Conservation (phyloP, 805 yeast genomes). For the Metschnikowia lochheadii region DNA sequence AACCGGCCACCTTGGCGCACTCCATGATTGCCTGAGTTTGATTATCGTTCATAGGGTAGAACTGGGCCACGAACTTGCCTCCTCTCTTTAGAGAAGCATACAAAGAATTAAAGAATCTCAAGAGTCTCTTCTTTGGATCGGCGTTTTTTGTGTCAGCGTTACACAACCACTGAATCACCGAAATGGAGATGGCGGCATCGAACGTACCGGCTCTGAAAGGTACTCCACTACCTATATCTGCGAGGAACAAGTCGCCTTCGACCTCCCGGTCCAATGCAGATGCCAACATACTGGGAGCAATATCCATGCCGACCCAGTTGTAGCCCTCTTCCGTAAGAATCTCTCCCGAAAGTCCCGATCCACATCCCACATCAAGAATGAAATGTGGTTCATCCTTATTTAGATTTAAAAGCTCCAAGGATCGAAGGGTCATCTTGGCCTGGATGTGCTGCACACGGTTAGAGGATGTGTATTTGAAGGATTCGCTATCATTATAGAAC, state of each 20-base stretch:
- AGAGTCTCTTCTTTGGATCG: constrained; percentile 79
- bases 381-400: constrained; percentile 58
- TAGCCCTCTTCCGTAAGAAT: constrained; percentile 91
- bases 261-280: constrained; percentile 88
- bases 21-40: constrained; percentile 74
- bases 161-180: constrained; percentile 97
- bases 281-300: constrained; percentile 92
- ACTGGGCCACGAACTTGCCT: constrained; percentile 96
- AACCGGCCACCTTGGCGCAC: constrained; percentile 92
- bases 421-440: constrained; percentile 94
- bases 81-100: constrained; percentile 87
- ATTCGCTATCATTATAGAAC: constrained; percentile 87
- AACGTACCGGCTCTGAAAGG: constrained; percentile 96
- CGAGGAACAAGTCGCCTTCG: constrained; percentile 87
- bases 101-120: constrained; percentile 80
- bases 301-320: constrained; percentile 94
- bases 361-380: constrained; percentile 91
- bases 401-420: constrained; percentile 79
- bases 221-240: constrained; percentile 90
- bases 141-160: constrained; percentile 82
- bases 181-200: constrained; percentile 92
- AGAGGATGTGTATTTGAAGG: constrained; percentile 83
- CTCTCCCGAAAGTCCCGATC: constrained; percentile 94
- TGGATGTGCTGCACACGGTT: constrained; percentile 98
- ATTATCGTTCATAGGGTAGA: constrained; percentile 86